These are phyloP conservation scores for Prunella vulgaris DNA, from an alignment of 257 asterid species.

Conservation along the genomic window DNA sequence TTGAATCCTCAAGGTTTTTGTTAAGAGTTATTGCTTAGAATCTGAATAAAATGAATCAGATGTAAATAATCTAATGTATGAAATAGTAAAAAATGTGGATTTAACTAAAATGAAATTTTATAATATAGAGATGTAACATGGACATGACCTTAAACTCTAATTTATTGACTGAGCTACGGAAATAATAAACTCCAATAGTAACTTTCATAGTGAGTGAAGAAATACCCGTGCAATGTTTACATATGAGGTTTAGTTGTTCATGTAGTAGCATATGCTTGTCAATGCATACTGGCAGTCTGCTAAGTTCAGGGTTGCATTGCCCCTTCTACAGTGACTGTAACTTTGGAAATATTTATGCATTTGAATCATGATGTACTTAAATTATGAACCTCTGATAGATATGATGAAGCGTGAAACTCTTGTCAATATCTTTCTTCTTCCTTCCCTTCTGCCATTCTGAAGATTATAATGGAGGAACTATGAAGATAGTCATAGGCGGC, in stretches of 20 bases:
- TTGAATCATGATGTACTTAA: conserved; percentile 1
- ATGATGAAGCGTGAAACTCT: neutral
- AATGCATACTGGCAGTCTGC: neutral
- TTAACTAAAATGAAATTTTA: conserved; percentile 4
- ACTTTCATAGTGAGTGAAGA: neutral
- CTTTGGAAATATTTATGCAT: neutral
- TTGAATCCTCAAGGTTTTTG: neutral
- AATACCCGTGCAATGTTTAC: neutral
- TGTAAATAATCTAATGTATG: conserved; percentile 9
- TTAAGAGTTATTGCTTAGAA: neutral
- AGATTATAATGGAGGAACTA: conserved; percentile 11
- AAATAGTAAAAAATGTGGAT: neutral
- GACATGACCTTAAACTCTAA: neutral
- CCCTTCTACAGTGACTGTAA: neutral
- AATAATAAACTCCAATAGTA: neutral
- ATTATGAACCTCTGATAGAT: conserved; percentile 5
- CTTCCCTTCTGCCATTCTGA: conserved; percentile 3
- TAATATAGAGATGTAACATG: conserved; percentile 3
- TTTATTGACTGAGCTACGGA: neutral
- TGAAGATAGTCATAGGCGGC: neutral
- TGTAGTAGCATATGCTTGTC: neutral
- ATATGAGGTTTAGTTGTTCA: neutral
- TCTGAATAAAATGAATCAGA: neutral
- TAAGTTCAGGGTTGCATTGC: neutral
- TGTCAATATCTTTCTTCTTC: neutral